Evolutionary conservation across 495 filamentous ascomycete genomes (phyloP).

Genomic region (Hypoxylon cercidicola): DNA sequence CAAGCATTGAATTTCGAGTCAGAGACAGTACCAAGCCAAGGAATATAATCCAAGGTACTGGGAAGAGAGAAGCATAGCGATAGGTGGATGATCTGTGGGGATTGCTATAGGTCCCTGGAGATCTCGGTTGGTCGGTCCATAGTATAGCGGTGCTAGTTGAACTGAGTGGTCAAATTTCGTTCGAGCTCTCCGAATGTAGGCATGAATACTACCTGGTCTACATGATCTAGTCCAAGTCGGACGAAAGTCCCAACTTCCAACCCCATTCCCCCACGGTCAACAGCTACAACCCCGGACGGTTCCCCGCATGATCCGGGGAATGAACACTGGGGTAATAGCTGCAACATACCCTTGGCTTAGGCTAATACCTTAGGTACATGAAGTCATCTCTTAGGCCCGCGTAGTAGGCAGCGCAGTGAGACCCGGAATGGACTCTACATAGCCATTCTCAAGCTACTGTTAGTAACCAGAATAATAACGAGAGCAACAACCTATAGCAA

Average conservation of each 20-base stretch:
- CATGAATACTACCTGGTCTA: slow-evolving; percentile 6
- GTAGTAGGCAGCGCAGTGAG: neutral
- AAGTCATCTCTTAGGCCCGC: neutral
- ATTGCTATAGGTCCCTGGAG: slow-evolving; percentile 14
- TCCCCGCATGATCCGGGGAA: slow-evolving; percentile 28
- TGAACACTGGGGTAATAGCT: slow-evolving; percentile 8
- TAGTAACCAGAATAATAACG: too few relatives aligned
- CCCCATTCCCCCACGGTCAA: slow-evolving; percentile 8
- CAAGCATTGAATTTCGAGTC: slow-evolving; percentile 6
- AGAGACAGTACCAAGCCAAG: slow-evolving; percentile 21
- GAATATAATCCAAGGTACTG: slow-evolving; percentile 7
- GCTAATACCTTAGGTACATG: neutral
- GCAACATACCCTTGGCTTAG: slow-evolving; percentile 14
- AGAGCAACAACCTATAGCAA: too few relatives aligned
- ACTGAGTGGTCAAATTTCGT: slow-evolving; percentile 3
- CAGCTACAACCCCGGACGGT: slow-evolving; percentile 1
- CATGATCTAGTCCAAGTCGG: slow-evolving; percentile 2
- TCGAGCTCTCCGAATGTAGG: slow-evolving; percentile 6
- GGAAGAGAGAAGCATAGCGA: slow-evolving; percentile 18
- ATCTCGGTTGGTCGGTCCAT: slow-evolving; percentile 29
- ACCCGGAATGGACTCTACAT: too few relatives aligned
- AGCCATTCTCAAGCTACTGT: too few relatives aligned
- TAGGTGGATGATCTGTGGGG: slow-evolving; percentile 43
- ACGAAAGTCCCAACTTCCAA: neutral
- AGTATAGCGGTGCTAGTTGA: slow-evolving; percentile 14